Percentiles rank a stretch among this genome's conserved stretches.
phyloP scores from a whole-genome alignment of 139 green algal species.

The Chlorella sp. region DNA sequence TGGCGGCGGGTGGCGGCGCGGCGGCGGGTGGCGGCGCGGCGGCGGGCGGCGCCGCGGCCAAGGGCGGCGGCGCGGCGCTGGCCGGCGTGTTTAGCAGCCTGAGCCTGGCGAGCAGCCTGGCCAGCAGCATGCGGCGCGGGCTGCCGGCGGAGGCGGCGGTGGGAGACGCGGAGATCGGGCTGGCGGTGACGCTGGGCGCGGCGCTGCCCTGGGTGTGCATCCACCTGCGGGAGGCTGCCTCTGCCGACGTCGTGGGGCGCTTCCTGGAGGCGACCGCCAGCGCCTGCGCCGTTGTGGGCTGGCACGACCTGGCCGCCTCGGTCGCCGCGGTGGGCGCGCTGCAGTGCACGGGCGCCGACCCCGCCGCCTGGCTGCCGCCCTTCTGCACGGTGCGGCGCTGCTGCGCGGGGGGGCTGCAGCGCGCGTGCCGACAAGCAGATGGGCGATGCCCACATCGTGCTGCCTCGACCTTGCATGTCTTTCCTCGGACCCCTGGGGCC shows the following conservation, averaged over 20 bases:
- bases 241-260: not conserved
- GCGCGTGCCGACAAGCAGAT: no score
- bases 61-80: not conserved
- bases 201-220: slow-evolving; percentile 76
- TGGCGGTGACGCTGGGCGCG: slow-evolving; percentile 68
- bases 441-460: no score
- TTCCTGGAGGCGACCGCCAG: slow-evolving; percentile 32
- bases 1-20: slow-evolving; percentile 19
- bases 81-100: slow-evolving; percentile 18
- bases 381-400: slow-evolving; percentile 22
- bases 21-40: not conserved
- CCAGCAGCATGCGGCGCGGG: slow-evolving; percentile 24
- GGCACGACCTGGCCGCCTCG: slow-evolving; percentile 39
- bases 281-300: slow-evolving; percentile 42
- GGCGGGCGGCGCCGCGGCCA: not conserved
- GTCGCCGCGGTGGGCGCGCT: slow-evolving; percentile 32
- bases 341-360: slow-evolving; percentile 5
- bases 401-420: no score
- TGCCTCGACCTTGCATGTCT: no score
- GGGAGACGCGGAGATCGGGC: slow-evolving; percentile 58
- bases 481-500: no score
- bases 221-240: slow-evolving; percentile 45
- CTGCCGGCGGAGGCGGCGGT: slow-evolving; percentile 61
- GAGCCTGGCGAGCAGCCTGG: slow-evolving; percentile 10
- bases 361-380: slow-evolving; percentile 20